Percentiles rank a stretch among this genome's conserved stretches.
Conservation (phyloP, 345 rosid genomes). For the Aquilaria malaccensis region DNA sequence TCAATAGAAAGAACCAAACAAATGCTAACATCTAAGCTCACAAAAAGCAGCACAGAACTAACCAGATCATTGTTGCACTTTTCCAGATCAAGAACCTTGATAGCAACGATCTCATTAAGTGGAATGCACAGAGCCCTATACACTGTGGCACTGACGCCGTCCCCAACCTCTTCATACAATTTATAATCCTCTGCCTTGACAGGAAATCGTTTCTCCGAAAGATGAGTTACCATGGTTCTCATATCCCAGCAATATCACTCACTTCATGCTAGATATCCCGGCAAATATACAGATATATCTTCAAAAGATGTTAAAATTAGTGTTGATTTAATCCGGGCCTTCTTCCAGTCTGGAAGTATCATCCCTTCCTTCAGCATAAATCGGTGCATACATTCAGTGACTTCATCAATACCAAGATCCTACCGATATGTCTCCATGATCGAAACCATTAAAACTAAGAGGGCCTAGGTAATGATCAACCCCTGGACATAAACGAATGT, state of each 20-base stretch:
- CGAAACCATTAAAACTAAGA: too few relatives aligned
- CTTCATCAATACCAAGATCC: conserved; percentile 17
- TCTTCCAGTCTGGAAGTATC: conserved; percentile 65
- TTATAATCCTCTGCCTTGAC: conserved; percentile 56
- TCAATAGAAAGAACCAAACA: background rate
- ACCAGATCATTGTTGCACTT: conserved; percentile 81
- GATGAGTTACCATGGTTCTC: conserved; percentile 43
- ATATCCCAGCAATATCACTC: conserved; percentile 33
- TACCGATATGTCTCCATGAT: background rate
- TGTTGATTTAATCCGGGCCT: conserved; percentile 37
- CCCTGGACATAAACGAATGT: too few relatives aligned
- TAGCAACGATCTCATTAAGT: conserved; percentile 65
- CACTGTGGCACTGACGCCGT: conserved; percentile 84
- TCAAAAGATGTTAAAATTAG: conserved; percentile 6
- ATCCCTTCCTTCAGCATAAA: conserved; percentile 31
- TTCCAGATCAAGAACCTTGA: conserved; percentile 79
- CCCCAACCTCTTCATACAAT: conserved; percentile 75
- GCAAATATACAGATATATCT: conserved; percentile 21
- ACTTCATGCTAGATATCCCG: conserved; percentile 24
- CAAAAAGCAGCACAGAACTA: conserved; percentile 6
- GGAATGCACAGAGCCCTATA: conserved; percentile 72
- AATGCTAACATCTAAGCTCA: too few relatives aligned
- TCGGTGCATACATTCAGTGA: conserved; percentile 16
- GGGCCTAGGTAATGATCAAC: too few relatives aligned
- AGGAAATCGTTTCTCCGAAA: conserved; percentile 50